Evolutionary conservation across 495 filamentous ascomycete species (phyloP), one percentile per base, ranked within the genome.

Genomic region (Neurospora tetrasperma): DNA sequence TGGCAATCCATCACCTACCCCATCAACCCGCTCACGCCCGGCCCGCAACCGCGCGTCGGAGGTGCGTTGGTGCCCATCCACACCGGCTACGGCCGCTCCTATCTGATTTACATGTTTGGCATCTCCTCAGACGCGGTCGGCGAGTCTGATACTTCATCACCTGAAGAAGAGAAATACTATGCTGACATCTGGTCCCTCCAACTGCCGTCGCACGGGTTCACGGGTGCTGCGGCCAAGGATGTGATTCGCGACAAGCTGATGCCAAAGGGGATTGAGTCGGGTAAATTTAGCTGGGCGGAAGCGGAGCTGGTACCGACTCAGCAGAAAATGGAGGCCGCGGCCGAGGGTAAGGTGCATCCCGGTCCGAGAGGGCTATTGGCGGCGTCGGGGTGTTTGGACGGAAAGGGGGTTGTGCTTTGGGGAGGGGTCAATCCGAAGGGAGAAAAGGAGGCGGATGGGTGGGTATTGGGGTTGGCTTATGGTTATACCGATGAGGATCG

Each of bases 181-280:
- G 80, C 78, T 70, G 87, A 87, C 70, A 81, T 85, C 20, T 88
- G 84, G 85, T 81, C 84, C 7, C 84, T 87, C 71, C 87, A 88
- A 74, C 74, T 87, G 35, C 86, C 85, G 1, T 80, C 84, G 8
- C 75, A 76, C n/a, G 75, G 78, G 42, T 74, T 80, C 40, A 86
- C 79, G n/a, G 80, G 83, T 0, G 85, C 86, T 7, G 81, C 82
- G n/a, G 80, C 85, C 18, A 88, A 86, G 73, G 87, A 89, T 72
- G 76, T 80, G 20, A 85, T 85, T 16, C 78, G 85, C 12, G 75
- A 80, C 5, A 79, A 79, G 42, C 59, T 88, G 12, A 72, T 73
- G 54, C 54, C 54, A 31, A 66, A 66, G 20, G 82, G 84, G 1
- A 74, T 79, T 4, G 78, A 83, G 2, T 82, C 82, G 3, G 84